Conservation (phyloP, 176 grass and related monocot genomes). For the Juncus effusus region DNA sequence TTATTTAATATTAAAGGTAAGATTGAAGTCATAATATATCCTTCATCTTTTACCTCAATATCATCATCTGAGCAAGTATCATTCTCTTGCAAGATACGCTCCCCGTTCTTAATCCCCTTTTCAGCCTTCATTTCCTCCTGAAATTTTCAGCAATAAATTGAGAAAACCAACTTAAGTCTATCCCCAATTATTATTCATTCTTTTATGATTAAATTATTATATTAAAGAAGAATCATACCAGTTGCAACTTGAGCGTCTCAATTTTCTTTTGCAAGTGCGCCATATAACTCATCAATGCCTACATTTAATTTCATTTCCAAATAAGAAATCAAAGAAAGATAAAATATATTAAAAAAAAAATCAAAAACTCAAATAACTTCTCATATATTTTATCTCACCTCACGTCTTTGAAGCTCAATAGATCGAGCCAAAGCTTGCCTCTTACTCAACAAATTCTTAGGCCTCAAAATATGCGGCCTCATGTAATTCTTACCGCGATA, state of each 20-base stretch:
- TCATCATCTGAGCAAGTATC: conserved; percentile 37
- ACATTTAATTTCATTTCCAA: conserved; percentile 17
- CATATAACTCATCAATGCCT: conserved; percentile 87
- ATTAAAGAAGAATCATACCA: conserved; percentile 39
- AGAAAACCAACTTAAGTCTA: too few species aligned
- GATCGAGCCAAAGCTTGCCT: conserved; percentile 74
- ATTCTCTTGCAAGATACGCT: conserved; percentile 39
- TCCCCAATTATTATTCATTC: too few species aligned
- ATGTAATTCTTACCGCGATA: conserved; percentile 89
- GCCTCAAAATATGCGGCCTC: conserved; percentile 62
- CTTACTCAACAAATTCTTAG: conserved; percentile 64
- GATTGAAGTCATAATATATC: conserved; percentile 4
- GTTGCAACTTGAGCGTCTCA: conserved; percentile 64
- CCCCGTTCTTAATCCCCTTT: conserved; percentile 22
- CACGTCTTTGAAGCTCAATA: conserved; percentile 87
- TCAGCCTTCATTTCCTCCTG: conserved; percentile 53
- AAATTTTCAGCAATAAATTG: too few species aligned
- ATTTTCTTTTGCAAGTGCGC: conserved; percentile 52
- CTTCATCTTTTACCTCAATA: conserved; percentile 49
- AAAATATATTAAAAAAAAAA: background rate
- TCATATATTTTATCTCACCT: conserved; percentile 48
- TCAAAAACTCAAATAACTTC: background rate
- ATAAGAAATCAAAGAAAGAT: background rate
- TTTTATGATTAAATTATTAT: background rate
- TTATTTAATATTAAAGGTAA: conserved; percentile 7